Evolutionary conservation across 1,139 yeast species (phyloP), one percentile per base, ranked within the genome.

Genomic region (Wickerhamomyces sp.): DNA sequence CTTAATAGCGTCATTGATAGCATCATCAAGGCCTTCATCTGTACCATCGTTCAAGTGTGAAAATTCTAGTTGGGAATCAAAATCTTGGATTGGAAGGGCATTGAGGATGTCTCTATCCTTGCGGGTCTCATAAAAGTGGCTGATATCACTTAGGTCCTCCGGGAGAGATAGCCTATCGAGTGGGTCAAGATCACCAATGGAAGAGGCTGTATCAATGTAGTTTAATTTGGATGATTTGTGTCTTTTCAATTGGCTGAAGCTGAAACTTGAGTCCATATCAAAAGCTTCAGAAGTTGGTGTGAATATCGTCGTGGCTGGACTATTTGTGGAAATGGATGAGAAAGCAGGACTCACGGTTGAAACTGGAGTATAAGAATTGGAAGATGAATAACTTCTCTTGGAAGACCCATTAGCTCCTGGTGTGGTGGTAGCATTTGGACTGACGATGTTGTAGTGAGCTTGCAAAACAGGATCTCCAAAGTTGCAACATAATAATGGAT

Each of bases 311-410:
- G 42, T 26, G 10, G 38, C 44, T 11, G 49, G 46, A 21, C 40
- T 36, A 17, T 26, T 32, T 22, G 35, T 27, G 7, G 28, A 26
- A 10, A 41, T n/a, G n/a, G 36, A 31, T 17, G 52, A 44, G 35
- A 45, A 45, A 5, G 45, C 38, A 22, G 52, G 50, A 6, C 49
- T 45, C 2, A 41, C 39, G 3, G 52, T 45, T 13, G 52, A 47
- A 6, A 43, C 45, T 4, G 51, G 49, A n/a, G 54, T 47, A 21
- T 46, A 47, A 9, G 28, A 17, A 6, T 23, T 31, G 1, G 42
- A 26, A 10, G 45, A 36, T 7, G 47, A 33, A 32, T 41, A 39
- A 21, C 39, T 38, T 43, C 50, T 47, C 33, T 45, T 44, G 29
- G 37, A 19, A n/a, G n/a, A 16, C 20, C 30, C 24, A 2, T 6